A percentile compares a stretch with the other conserved stretches of the same genome.
phyloP scores from a whole-genome alignment of 228 moss, liverwort and hornwort genomes.

The Sphagnum magellanicum region DNA sequence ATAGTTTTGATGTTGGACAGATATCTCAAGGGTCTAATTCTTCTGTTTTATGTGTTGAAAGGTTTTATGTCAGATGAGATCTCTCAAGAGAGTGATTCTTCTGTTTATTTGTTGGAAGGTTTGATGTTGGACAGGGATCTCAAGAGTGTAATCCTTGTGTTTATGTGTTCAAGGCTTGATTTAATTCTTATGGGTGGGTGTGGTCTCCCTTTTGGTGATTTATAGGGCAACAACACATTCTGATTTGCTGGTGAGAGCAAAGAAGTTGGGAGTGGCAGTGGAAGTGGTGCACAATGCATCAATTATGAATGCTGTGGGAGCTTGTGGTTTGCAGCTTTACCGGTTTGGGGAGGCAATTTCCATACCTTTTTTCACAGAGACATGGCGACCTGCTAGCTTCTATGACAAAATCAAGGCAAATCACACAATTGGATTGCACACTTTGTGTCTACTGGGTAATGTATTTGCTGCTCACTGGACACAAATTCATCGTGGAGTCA shows the following conservation, averaged over 20 bases:
- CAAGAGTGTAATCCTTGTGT: too few relatives aligned
- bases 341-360: conserved; percentile 98
- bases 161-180: too few relatives aligned
- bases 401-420: conserved; percentile 94
- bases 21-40: too few relatives aligned
- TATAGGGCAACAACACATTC: conserved; percentile 94
- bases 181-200: too few relatives aligned
- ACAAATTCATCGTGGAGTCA: background rate
- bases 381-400: conserved; percentile 97
- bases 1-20: too few relatives aligned
- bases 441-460: conserved; percentile 87
- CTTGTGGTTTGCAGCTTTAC: conserved; percentile 95
- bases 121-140: too few relatives aligned
- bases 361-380: conserved; percentile 93
- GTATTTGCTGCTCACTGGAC: background rate
- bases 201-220: too few relatives aligned
- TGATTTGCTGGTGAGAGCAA: conserved; percentile 93
- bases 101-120: too few relatives aligned
- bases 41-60: too few relatives aligned
- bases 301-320: conserved; percentile 97
- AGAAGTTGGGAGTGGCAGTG: conserved; percentile 71
- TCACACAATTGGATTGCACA: conserved; percentile 83
- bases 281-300: conserved; percentile 99
- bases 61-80: too few relatives aligned
- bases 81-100: too few relatives aligned